Evolutionary conservation across 2,329 filamentous ascomycete genomes (phyloP).

Genomic region (Cercospora brassicicola): DNA sequence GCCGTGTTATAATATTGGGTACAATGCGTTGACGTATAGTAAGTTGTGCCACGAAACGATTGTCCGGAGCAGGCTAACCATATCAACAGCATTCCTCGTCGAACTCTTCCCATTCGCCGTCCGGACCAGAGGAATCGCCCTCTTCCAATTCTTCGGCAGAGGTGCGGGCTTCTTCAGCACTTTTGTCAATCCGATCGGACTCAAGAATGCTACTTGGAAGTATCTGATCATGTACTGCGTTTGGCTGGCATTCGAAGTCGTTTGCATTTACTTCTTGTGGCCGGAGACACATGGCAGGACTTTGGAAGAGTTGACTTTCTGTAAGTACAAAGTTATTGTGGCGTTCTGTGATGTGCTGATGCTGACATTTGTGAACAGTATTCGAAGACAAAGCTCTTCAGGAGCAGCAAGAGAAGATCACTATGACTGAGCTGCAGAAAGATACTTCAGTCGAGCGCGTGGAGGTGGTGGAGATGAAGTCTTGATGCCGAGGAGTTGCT

Average conservation of each 20-base stretch:
- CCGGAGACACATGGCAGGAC: constrained; percentile 47
- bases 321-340: constrained; percentile 33
- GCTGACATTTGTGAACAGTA: neutral
- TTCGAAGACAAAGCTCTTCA: constrained; percentile 33
- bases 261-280: constrained; percentile 49
- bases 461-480: neutral
- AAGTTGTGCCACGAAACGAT: neutral
- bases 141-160: constrained; percentile 58
- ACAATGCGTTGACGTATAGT: constrained; percentile 64
- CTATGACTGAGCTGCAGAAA: constrained; percentile 1
- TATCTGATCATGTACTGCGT: constrained; percentile 49
- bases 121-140: constrained; percentile 59
- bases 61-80: neutral
- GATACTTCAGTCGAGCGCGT: neutral
- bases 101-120: constrained; percentile 61
- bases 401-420: constrained; percentile 9
- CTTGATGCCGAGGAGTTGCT: neutral
- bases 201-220: constrained; percentile 48
- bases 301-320: constrained; percentile 50
- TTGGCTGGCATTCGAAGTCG: constrained; percentile 46
- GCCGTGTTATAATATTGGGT: constrained; percentile 63
- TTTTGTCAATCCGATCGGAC: constrained; percentile 50
- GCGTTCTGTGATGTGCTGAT: neutral
- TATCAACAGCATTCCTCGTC: constrained; percentile 50
- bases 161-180: constrained; percentile 53